Evolutionary conservation across 495 filamentous ascomycete genomes (phyloP).

Genomic region (Pseudotulostoma volvatum): DNA sequence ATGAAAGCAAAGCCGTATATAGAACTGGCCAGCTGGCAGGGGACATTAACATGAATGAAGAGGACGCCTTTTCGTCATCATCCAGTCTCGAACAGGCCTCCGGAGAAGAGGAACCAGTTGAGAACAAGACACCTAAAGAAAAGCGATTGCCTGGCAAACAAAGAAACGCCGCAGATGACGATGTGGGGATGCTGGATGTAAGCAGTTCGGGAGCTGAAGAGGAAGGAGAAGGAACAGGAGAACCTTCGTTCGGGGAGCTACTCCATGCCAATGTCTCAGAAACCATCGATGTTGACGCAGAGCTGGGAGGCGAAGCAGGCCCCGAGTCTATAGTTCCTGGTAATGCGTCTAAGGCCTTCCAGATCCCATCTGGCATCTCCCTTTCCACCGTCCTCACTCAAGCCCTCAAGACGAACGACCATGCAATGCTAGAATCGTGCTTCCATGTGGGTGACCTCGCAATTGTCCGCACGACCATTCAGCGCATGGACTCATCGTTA

Average conservation of each 20-base stretch:
- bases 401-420: constrained; percentile 81
- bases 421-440: constrained; percentile 75
- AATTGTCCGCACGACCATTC: constrained; percentile 72
- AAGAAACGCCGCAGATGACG: constrained; percentile 19
- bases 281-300: constrained; percentile 59
- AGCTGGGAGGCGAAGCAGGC: constrained; percentile 26
- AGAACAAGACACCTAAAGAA: constrained; percentile 19
- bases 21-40: constrained; percentile 22
- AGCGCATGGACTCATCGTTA: constrained; percentile 71
- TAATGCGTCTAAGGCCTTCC: constrained; percentile 20
- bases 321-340: constrained; percentile 23
- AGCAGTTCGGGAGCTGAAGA: constrained; percentile 24
- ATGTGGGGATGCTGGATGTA: constrained; percentile 28
- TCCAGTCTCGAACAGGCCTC: constrained; percentile 25
- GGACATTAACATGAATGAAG: constrained; percentile 30
- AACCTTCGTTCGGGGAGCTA: constrained; percentile 80
- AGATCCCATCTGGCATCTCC: constrained; percentile 58
- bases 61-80: constrained; percentile 18
- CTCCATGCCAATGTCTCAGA: constrained; percentile 51
- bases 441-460: constrained; percentile 58
- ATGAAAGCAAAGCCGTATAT: constrained; percentile 64
- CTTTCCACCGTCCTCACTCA: constrained; percentile 82
- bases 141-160: constrained; percentile 20
- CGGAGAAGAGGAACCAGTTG: constrained; percentile 26
- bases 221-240: constrained; percentile 22